These are phyloP conservation scores for Lithocarpus polystachyus DNA, from an alignment of 306 rosid genomes.

Conservation along the genomic window DNA sequence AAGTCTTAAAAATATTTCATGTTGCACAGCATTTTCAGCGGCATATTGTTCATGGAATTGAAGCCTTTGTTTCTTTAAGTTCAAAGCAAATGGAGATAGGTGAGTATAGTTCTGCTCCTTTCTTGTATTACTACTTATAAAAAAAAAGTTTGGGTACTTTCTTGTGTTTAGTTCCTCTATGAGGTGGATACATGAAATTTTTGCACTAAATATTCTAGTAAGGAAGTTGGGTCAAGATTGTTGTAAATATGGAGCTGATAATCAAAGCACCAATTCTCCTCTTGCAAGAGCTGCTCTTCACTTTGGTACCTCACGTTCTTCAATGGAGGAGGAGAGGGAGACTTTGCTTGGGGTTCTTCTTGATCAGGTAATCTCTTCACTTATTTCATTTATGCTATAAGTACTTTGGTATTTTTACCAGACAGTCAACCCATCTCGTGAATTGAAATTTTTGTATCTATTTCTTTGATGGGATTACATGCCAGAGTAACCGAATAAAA, in stretches of 20 bases:
- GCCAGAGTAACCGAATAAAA: not conserved
- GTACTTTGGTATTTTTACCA: constrained; percentile 4
- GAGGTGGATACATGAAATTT: constrained; percentile 27
- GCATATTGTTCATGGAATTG: constrained; percentile 75
- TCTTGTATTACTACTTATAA: not conserved
- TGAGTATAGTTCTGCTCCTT: constrained; percentile 26
- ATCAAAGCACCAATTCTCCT: constrained; percentile 38
- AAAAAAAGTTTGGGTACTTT: constrained; percentile 8
- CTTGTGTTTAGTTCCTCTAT: constrained; percentile 21
- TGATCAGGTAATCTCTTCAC: constrained; percentile 66
- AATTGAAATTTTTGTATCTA: not conserved
- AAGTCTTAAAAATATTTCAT: constrained; percentile 17
- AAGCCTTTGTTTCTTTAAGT: constrained; percentile 62
- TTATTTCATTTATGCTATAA: not conserved
- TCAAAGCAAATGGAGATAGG: constrained; percentile 87
- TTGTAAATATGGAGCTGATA: constrained; percentile 67
- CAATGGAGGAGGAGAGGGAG: constrained; percentile 64
- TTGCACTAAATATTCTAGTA: constrained; percentile 38
- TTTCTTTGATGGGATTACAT: not conserved
- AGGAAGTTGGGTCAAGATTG: constrained; percentile 76
- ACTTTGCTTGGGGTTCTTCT: constrained; percentile 56
- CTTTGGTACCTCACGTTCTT: constrained; percentile 56
- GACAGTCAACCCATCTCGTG: constrained; percentile 13
- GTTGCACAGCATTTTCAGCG: constrained; percentile 77
- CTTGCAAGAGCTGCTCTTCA: constrained; percentile 59